Evolutionary conservation across 1,284 basidiomycete species (phyloP), one percentile per base, ranked within the genome.

Genomic region (Bjerkandera adusta): DNA sequence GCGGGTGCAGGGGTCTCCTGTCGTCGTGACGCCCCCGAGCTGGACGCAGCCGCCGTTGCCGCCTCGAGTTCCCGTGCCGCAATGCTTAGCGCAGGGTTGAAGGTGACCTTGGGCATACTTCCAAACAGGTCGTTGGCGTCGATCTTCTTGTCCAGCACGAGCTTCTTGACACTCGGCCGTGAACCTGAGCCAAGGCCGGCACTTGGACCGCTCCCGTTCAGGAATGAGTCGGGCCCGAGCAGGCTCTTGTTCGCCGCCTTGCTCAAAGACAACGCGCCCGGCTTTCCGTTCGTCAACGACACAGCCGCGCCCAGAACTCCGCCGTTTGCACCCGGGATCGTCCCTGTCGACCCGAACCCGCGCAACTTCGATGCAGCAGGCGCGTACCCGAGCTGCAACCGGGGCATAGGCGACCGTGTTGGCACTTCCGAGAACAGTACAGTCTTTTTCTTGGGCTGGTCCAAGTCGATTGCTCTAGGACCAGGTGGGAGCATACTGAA

Each of bases 101-200:
- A 90, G 0, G 76, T 75, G 41, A 86, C 73, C 59, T 80, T 86
- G 27, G 72, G 67, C 12, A 68, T 75, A 3, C 78, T 75, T 54
- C 68, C 72, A 56, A 88, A 85, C 43, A 88, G 57, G 51, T 89
- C 83, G n/a, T 76, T 68, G 12, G 85, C 74, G 46, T 87, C 85
- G 13, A 88, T 72, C 59, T 83, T 88, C 64, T 85, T 89, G 61
- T 94, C 89, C 47, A 98, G 68, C 32, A 95, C 86, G 45, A 99
- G 80, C 65, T 97, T 96, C 76, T 98, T 99, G 52, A 97, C 92
- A 63, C 91, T 97, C 48, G 87, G 82, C 32, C 88, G 78, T 18
- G 70, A 68, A n/a, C 83, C 81, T 49, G 79, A 83, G 56, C 87
- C 74, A 39, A 88, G 62, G 58, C 83, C 71, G 61, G 93, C 68